These are phyloP conservation scores for Geranium incanum DNA, from an alignment of 441 rosid species.

Conservation along the genomic window DNA sequence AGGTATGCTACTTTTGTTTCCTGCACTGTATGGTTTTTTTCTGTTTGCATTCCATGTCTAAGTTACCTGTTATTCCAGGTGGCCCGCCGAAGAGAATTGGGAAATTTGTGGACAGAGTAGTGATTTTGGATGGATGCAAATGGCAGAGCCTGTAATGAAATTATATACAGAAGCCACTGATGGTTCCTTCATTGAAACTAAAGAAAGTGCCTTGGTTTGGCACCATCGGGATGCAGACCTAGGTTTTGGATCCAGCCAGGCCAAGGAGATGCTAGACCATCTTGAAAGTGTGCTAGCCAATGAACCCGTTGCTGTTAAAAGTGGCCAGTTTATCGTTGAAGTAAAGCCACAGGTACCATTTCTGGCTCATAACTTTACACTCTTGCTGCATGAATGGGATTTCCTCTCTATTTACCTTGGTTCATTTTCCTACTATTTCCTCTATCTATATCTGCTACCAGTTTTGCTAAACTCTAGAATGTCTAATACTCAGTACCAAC, in stretches of 20 bases:
- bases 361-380: no score
- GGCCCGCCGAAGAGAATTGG: neutral
- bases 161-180: conserved; percentile 22
- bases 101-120: neutral
- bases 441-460: no score
- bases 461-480: no score
- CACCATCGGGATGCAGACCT: neutral
- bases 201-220: neutral
- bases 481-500: no score
- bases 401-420: no score
- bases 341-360: neutral
- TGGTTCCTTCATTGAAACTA: conserved; percentile 38
- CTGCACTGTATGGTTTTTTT: neutral
- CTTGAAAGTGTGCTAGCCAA: conserved; percentile 46
- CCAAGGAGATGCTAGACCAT: conserved; percentile 50
- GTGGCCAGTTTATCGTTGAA: neutral
- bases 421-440: no score
- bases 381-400: no score
- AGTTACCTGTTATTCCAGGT: neutral
- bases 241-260: conserved; percentile 40
- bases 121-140: conserved; percentile 29
- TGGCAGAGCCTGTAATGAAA: conserved; percentile 39
- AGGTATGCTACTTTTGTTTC: neutral
- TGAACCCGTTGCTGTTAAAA: conserved; percentile 49
- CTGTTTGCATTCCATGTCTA: no score